Percentiles rank a stretch among this genome's conserved stretches.
These are phyloP conservation scores for Pleoardoris graminearum DNA, from an alignment of 2,329 filamentous ascomycete species.

Conservation along the genomic window DNA sequence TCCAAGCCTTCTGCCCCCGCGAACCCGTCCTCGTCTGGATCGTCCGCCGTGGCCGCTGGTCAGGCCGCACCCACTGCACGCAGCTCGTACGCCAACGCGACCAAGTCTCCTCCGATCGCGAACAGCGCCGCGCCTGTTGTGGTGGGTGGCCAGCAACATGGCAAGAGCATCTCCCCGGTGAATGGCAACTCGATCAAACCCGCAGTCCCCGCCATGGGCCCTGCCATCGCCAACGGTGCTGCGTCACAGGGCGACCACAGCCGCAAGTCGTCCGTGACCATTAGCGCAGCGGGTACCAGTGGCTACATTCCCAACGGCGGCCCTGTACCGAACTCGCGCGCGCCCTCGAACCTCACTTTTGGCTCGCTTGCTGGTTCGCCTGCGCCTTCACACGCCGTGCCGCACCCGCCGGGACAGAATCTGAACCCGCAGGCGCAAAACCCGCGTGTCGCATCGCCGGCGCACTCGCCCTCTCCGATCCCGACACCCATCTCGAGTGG, in stretches of 20 bases:
- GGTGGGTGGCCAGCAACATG: constrained; percentile 57
- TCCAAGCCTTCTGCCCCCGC: constrained; percentile 52
- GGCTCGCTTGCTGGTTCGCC: constrained; percentile 69
- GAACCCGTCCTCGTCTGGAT: constrained; percentile 54
- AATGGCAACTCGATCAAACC: constrained; percentile 78
- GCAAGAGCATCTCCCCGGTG: constrained; percentile 67
- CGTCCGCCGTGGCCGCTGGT: constrained; percentile 55
- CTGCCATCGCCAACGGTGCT: constrained; percentile 70
- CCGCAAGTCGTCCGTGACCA: constrained; percentile 90
- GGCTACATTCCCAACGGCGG: constrained; percentile 79
- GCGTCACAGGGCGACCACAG: constrained; percentile 66
- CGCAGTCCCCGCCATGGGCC: constrained; percentile 64
- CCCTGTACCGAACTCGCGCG: constrained; percentile 60
- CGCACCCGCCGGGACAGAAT: constrained; percentile 65
- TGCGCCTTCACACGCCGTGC: constrained; percentile 68
- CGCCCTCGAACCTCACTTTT: constrained; percentile 70
- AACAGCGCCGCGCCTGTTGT: constrained; percentile 56
- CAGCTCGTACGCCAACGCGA: constrained; percentile 64
- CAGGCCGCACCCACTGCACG: constrained; percentile 59
- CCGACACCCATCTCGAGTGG: constrained; percentile 86
- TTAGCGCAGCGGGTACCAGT: constrained; percentile 78
- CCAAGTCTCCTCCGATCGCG: constrained; percentile 57
- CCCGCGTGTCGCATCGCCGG: constrained; percentile 78
- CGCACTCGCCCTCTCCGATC: constrained; percentile 89
- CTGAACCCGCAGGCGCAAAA: constrained; percentile 60